Conservation (phyloP, 306 rosid species). For the Senna tora region DNA sequence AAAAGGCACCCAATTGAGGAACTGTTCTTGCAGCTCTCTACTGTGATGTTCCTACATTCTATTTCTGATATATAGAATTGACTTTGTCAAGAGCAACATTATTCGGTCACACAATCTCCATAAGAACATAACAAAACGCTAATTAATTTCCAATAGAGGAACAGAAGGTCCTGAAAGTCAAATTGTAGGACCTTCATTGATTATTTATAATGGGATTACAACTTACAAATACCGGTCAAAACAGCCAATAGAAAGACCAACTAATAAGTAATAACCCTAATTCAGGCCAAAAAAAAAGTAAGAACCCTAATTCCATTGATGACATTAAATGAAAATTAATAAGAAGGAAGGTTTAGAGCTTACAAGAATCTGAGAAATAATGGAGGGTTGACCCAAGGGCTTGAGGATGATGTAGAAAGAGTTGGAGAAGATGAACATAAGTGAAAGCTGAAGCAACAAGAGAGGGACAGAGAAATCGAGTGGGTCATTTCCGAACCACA, state of each 20-base stretch:
- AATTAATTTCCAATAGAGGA: not conserved
- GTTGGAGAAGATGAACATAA: slow-evolving; percentile 50
- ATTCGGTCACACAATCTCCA: not conserved
- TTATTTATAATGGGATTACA: not conserved
- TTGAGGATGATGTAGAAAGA: slow-evolving; percentile 48
- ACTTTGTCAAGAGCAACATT: not conserved
- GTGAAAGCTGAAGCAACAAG: slow-evolving; percentile 57
- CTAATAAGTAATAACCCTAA: too few species aligned
- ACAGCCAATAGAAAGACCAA: slow-evolving; percentile 15
- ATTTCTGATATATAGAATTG: not conserved
- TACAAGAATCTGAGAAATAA: slow-evolving; percentile 67
- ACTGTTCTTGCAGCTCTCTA: not conserved
- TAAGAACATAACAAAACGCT: not conserved
- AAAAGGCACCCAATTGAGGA: slow-evolving; percentile 1
- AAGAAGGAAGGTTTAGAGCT: slow-evolving; percentile 8
- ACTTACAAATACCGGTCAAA: not conserved
- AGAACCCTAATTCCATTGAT: not conserved
- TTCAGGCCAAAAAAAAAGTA: too few species aligned
- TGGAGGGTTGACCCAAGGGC: slow-evolving; percentile 62
- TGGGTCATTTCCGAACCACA: slow-evolving; percentile 62
- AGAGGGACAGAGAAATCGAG: slow-evolving; percentile 50
- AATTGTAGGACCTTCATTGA: not conserved
- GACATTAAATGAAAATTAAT: not conserved
- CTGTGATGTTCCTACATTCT: not conserved
- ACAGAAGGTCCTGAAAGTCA: not conserved